Evolutionary conservation across 306 rosid genomes (phyloP), one percentile per base, ranked within the genome.

Genomic region (Glycine latifolia): DNA sequence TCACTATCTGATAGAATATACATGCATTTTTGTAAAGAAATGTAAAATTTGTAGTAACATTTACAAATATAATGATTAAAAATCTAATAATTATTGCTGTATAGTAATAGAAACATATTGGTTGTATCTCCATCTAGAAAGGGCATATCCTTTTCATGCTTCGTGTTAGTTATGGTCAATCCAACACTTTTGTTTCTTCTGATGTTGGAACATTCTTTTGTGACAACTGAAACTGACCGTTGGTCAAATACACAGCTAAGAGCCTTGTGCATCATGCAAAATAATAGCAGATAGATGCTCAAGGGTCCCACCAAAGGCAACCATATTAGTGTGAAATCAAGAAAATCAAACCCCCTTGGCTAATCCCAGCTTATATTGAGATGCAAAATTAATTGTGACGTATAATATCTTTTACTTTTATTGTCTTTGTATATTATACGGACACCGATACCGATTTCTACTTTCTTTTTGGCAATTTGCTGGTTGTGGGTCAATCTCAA

Each of bases 291-390:
- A 26, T 26, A 26, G 31, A 1, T 26, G 11, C 55, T 50, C 66
- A 80, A 37, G 78, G 78, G 73, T 60, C 78, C 73, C 84, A 71
- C 84, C 53, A 58, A 59, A 17, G 14, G 33, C 33, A 55, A 43
- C 17, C 68, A 47, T 39, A 3, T 37, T 16, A 17, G 46, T 71
- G 67, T 79, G 70, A 69, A 69, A 58, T 44, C 46, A 79, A 67
- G 37, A 67, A 65, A 78, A 11, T 4, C 0, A 26, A 26, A 26
- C 63, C 73, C 43, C 35, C 37, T 50, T 15, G 53, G 33, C 46
- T 65, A 31, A 76, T 61, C 15, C 39, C 14, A 65, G 41, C 2
- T 50, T 37, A 67, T 67, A 39, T 33, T 26, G 31, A 26, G 31
- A 41, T 66, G 54, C 67, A 44, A 66, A 31, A 20, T 31, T 71